phyloP scores from a whole-genome alignment of 345 rosid species.

The Eucalyptus polybractea region DNA sequence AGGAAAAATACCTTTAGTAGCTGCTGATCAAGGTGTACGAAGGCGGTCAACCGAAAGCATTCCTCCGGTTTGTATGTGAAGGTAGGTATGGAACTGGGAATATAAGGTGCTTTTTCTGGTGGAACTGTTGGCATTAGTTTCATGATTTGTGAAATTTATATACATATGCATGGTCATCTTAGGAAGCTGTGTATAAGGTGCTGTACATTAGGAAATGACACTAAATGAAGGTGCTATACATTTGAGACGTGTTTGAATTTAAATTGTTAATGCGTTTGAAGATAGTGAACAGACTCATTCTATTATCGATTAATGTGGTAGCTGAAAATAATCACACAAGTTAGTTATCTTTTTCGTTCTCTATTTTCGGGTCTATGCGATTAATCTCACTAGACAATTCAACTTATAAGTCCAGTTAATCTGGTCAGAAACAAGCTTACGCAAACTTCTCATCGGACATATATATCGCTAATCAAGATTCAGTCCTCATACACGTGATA shows the following conservation, averaged over 20 bases:
- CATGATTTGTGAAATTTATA: neutral
- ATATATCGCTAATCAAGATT: neutral
- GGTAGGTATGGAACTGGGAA: neutral
- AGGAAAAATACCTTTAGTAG: neutral
- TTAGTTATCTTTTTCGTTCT: neutral
- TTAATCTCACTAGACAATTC: neutral
- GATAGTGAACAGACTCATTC: neutral
- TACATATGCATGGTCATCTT: neutral
- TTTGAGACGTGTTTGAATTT: neutral
- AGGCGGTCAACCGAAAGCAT: neutral
- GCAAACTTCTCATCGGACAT: neutral
- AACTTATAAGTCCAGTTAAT: neutral
- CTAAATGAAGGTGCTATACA: neutral
- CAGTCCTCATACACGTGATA: neutral
- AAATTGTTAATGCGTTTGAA: neutral
- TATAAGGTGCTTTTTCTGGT: neutral
- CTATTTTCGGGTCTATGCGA: neutral
- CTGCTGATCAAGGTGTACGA: neutral
- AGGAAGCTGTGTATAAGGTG: neutral
- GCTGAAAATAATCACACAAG: neutral
- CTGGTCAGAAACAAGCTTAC: neutral
- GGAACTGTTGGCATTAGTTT: neutral
- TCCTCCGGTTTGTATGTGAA: neutral
- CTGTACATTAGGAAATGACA: neutral
- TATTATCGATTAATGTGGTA: neutral